Percentiles rank a stretch among this genome's conserved stretches.
phyloP scores from a whole-genome alignment of 306 rosid genomes.

The Vigna trinervia region DNA sequence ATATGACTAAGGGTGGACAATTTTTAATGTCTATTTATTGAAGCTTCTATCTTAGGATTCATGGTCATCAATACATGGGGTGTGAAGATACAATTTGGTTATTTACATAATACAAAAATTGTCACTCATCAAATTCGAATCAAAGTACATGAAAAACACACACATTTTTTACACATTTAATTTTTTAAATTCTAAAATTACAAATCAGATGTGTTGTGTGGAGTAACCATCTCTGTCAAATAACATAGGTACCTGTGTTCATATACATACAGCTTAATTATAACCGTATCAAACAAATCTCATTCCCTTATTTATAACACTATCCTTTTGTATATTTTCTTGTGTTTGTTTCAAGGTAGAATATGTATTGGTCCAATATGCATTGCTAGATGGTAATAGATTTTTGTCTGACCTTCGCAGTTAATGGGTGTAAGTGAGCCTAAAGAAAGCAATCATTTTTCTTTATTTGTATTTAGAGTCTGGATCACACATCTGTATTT shows the following conservation, averaged over 20 bases:
- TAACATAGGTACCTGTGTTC: no score
- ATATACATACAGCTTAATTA: background rate
- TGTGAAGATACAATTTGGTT: background rate
- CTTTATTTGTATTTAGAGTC: background rate
- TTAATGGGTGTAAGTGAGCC: background rate
- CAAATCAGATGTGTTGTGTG: no score
- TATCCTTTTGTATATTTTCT: background rate
- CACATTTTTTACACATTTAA: background rate
- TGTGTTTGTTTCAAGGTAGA: background rate
- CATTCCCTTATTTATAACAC: constrained; percentile 5
- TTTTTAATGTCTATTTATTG: constrained; percentile 3
- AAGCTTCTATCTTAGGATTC: background rate
- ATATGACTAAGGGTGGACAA: constrained; percentile 4
- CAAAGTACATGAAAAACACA: background rate
- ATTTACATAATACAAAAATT: constrained; percentile 8
- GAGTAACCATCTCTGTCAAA: no score
- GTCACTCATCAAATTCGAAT: background rate
- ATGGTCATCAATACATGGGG: constrained; percentile 17
- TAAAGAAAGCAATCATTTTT: background rate
- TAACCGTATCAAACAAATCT: background rate
- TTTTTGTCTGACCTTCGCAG: background rate
- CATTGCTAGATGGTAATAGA: background rate
- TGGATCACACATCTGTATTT: background rate
- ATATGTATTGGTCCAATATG: background rate
- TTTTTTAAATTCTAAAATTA: no score